Evolutionary conservation across 2,329 filamentous ascomycete genomes (phyloP).

Genomic region (Exophiala sp.): DNA sequence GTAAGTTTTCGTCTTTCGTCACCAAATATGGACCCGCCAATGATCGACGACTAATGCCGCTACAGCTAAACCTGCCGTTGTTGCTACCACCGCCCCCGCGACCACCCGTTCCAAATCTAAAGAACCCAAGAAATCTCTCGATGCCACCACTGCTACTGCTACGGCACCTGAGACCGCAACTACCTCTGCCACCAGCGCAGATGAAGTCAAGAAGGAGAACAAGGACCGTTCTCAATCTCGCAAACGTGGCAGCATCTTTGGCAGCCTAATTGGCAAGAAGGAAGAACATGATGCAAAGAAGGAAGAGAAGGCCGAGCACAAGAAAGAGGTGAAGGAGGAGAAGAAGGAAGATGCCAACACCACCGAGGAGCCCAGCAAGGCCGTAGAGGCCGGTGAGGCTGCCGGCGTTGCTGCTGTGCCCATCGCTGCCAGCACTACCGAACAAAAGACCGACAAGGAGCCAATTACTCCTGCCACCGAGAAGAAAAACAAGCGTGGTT

Average conservation of each 20-base stretch:
- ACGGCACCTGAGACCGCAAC: conserved; percentile 22
- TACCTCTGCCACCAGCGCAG: conserved; percentile 20
- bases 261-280: conserved; percentile 59
- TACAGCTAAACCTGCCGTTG: conserved; percentile 43
- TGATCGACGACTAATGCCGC: conserved; percentile 29
- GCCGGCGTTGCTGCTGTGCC: conserved; percentile 33
- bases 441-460: conserved; percentile 44
- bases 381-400: conserved; percentile 38
- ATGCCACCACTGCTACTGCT: conserved; percentile 18
- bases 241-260: conserved; percentile 59
- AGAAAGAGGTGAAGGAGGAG: conserved; percentile 39
- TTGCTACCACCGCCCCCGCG: conserved; percentile 32
- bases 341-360: conserved; percentile 41
- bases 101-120: conserved; percentile 34
- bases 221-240: conserved; percentile 61
- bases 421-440: conserved; percentile 47
- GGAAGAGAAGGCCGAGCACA: conserved; percentile 36
- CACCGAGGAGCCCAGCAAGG: conserved; percentile 35
- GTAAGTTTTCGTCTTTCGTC: conserved; percentile 42
- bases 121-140: conserved; percentile 34
- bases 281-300: conserved; percentile 45
- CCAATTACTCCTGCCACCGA: conserved; percentile 52
- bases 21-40: conserved; percentile 1
- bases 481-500: conserved; percentile 81
- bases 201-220: conserved; percentile 44